Percentiles rank a stretch among this genome's conserved stretches.
Conservation (phyloP, 805 yeast species). For the Starmerella tilneyi region DNA sequence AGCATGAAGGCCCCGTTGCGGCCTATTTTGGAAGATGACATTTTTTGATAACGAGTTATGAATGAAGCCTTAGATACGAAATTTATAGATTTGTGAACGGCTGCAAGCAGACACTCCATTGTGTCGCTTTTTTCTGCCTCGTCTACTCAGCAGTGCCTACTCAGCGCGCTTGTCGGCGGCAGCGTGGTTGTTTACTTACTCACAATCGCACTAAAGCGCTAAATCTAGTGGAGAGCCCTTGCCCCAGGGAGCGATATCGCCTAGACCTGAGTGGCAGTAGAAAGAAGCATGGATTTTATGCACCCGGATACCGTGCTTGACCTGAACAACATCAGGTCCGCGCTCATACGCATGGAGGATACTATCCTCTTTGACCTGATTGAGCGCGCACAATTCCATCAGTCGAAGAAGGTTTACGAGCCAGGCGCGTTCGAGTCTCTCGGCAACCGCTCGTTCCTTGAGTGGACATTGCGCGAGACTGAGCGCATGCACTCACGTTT, state of each 20-base stretch:
- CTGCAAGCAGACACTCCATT: no score
- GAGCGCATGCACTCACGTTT: slow-evolving; percentile 71
- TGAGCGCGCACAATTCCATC: slow-evolving; percentile 81
- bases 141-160: no score
- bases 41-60: no score
- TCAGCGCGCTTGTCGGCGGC: no score
- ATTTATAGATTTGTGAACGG: no score
- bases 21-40: slow-evolving; percentile 1
- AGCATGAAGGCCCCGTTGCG: slow-evolving; percentile 5
- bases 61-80: neutral
- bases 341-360: slow-evolving; percentile 89
- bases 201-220: no score
- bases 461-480: slow-evolving; percentile 68
- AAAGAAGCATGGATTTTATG: slow-evolving; percentile 59
- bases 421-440: slow-evolving; percentile 51
- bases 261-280: neutral
- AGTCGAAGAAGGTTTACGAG: slow-evolving; percentile 65
- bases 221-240: neutral
- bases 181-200: no score
- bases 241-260: neutral
- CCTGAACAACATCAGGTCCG: slow-evolving; percentile 69
- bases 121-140: no score
- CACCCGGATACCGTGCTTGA: slow-evolving; percentile 74
- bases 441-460: slow-evolving; percentile 64
- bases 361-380: slow-evolving; percentile 85